phyloP scores from a whole-genome alignment of 2,329 filamentous ascomycete species.

The Trichoderma harzianum region DNA sequence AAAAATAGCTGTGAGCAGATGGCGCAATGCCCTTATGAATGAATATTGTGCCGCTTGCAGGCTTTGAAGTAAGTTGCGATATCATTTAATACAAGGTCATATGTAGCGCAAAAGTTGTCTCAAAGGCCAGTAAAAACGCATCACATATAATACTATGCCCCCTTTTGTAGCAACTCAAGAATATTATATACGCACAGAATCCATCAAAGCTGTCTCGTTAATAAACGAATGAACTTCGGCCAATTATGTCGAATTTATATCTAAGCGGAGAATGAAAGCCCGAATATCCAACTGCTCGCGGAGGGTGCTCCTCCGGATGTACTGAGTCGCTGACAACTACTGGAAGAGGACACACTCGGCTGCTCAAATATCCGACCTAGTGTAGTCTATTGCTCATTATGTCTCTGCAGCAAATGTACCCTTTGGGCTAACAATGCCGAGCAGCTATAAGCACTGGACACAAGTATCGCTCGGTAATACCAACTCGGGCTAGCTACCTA shows the following conservation, averaged over 20 bases:
- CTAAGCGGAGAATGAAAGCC: too few relatives aligned
- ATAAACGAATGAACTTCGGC: neutral
- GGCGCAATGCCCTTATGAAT: neutral
- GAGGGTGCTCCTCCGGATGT: neutral
- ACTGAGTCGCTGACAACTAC: neutral
- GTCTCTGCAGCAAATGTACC: neutral
- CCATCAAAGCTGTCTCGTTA: neutral
- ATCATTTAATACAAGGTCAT: neutral
- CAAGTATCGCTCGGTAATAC: neutral
- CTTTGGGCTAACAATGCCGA: neutral
- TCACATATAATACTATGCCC: neutral
- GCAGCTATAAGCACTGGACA: neutral
- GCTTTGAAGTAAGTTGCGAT: neutral
- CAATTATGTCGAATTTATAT: neutral
- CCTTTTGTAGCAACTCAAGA: neutral
- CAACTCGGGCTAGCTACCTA: neutral
- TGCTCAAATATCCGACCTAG: neutral
- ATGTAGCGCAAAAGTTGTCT: neutral
- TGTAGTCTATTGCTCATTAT: neutral
- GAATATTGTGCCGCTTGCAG: neutral
- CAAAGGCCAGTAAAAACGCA: neutral
- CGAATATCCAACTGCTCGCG: neutral
- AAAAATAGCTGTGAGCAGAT: neutral
- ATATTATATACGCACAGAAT: neutral
- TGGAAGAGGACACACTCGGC: neutral